Base-by-base conservation (phyloP, 163 green algal genomes). In the Chlamydomonas reinhardtii region DNA sequence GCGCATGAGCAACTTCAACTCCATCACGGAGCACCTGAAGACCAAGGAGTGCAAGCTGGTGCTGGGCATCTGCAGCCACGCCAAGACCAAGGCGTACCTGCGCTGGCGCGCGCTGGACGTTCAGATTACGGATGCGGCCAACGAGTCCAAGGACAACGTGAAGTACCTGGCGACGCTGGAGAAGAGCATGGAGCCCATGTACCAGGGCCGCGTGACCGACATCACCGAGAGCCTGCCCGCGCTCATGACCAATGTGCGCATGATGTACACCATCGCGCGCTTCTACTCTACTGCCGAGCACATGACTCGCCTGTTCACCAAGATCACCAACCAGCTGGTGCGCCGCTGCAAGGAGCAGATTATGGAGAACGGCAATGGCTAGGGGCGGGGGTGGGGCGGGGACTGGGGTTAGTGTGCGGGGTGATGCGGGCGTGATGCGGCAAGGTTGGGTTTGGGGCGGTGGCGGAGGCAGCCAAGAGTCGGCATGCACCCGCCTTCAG, bases 111-210 rank as follows among this genome's bases (percentile, higher is more conserved):
- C 91, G 35, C 88, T 97, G 27, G 94, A 97, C 76, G 89, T 96
- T 61, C 91, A 93, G 82, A 87, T 98, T 54, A 96, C 95, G 22
- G 96, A 99, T 80, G 96, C 94, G 8, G 93, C 93, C 37, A 97
- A 97, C 34, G 96, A 99, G 90, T 93, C 95, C 31, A 96, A 96
- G 88, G 96, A 98, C 88, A 99, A 98, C 56, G 94, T 98, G 54
- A 97, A 97, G 90, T 99, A 98, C 92, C 91, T 99, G 54, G 90
- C 89, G 32, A 98, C 95, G 9, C 90, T 99, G 87, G 95, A 98
- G 89, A 94, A 94, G 86, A 93, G 90, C 43, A 79, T 98, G 72
- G 95, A 97, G 94, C 92, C 94, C 22, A 94, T 97, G 91, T 98
- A 96, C 89, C 88, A 66, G 8, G 94, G 91, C 66, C 93, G 76